Conservation (phyloP, 2,329 filamentous ascomycete genomes). For the Alternaria rosae region DNA sequence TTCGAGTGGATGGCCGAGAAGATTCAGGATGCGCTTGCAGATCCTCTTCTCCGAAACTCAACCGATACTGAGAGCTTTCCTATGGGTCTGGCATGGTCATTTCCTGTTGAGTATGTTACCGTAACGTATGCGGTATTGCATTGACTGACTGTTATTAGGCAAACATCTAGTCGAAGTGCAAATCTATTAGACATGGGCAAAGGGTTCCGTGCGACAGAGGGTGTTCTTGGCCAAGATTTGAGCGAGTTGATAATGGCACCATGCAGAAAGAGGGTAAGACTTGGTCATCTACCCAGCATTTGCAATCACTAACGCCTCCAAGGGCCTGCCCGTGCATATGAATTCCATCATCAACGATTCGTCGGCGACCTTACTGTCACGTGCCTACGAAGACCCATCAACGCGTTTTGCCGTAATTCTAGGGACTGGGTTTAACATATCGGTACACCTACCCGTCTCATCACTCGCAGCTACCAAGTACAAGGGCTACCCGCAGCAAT, state of each 20-base stretch:
- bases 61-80: constrained; percentile 54
- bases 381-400: constrained; percentile 66
- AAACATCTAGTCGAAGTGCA: constrained; percentile 66
- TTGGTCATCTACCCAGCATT: constrained; percentile 1
- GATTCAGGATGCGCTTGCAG: constrained; percentile 62
- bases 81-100: constrained; percentile 72
- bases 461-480: constrained; percentile 65
- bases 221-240: constrained; percentile 66
- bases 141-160: constrained; percentile 44
- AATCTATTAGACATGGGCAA: constrained; percentile 70
- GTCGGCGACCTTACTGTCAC: constrained; percentile 67
- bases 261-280: constrained; percentile 58
- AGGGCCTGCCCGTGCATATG: constrained; percentile 64
- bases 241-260: constrained; percentile 66
- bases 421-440: constrained; percentile 70
- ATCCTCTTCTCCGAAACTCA: constrained; percentile 49
- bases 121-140: background rate
- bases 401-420: constrained; percentile 70
- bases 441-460: constrained; percentile 66
- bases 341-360: constrained; percentile 71
- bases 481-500: constrained; percentile 61
- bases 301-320: constrained; percentile 24
- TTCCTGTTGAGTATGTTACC: constrained; percentile 63
- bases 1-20: constrained; percentile 72
- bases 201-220: constrained; percentile 67